A percentile compares a stretch with the other conserved stretches of the same genome.
These are phyloP conservation scores for Zizania palustris DNA, from an alignment of 202 grass and related monocot species.

Conservation along the genomic window DNA sequence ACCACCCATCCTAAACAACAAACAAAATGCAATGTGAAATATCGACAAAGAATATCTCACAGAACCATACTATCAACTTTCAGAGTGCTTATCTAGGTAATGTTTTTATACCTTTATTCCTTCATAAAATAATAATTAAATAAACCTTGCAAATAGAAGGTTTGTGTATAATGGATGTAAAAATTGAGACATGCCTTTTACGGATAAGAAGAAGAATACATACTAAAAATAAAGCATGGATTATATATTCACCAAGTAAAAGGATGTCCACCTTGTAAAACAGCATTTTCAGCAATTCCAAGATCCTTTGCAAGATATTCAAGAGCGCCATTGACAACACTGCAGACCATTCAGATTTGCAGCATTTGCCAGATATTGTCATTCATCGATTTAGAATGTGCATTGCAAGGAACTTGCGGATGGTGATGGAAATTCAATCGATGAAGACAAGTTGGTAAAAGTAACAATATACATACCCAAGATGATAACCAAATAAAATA, in stretches of 20 bases:
- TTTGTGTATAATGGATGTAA: background rate
- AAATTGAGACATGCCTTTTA: slow-evolving; percentile 17
- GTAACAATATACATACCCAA: slow-evolving; percentile 63
- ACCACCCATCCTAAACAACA: slow-evolving; percentile 84
- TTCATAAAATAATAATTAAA: slow-evolving; percentile 14
- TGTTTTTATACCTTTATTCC: slow-evolving; percentile 16
- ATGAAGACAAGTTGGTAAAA: background rate
- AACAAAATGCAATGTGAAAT: slow-evolving; percentile 38
- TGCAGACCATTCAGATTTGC: slow-evolving; percentile 43
- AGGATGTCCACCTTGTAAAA: slow-evolving; percentile 67
- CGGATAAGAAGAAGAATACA: background rate
- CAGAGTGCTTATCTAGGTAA: background rate
- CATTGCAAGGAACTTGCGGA: background rate
- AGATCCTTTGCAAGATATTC: slow-evolving; percentile 93
- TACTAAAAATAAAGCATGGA: slow-evolving; percentile 24
- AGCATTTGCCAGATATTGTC: slow-evolving; percentile 22
- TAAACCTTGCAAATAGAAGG: background rate
- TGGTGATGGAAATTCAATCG: background rate
- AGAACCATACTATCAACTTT: background rate
- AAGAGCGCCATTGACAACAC: slow-evolving; percentile 92
- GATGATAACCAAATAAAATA: slow-evolving; percentile 97
- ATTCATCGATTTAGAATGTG: background rate
- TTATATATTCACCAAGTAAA: slow-evolving; percentile 22
- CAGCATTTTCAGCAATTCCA: slow-evolving; percentile 82
- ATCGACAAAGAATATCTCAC: slow-evolving; percentile 1